Conservation (phyloP, 2,329 filamentous ascomycete species). For the Claviceps sp. region DNA sequence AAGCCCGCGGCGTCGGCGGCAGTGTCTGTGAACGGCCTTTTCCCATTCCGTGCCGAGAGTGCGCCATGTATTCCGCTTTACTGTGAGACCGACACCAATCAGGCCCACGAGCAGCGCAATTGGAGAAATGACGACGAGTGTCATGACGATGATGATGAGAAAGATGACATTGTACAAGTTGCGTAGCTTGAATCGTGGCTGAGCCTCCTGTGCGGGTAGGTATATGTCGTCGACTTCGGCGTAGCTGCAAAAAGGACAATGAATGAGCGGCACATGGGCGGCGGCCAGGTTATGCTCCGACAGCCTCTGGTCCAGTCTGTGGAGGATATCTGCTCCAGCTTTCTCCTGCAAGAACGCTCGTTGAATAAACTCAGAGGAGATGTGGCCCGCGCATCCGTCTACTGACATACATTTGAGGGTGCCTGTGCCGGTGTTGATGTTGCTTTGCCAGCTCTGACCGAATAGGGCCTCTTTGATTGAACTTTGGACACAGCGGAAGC, state of each 20-base stretch:
- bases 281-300: constrained; percentile 63
- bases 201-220: constrained; percentile 39
- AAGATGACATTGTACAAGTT: constrained; percentile 35
- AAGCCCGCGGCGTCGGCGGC: constrained; percentile 56
- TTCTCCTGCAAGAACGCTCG: constrained; percentile 58
- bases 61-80: constrained; percentile 27
- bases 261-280: constrained; percentile 60
- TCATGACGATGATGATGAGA: constrained; percentile 36
- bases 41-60: constrained; percentile 35
- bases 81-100: constrained; percentile 29
- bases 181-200: constrained; percentile 42
- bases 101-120: constrained; percentile 35
- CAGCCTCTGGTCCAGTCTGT: constrained; percentile 65
- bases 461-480: constrained; percentile 80
- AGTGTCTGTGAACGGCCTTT: constrained; percentile 51
- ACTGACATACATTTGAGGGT: constrained; percentile 78
- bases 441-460: constrained; percentile 81
- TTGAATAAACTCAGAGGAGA: constrained; percentile 55
- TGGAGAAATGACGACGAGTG: constrained; percentile 43
- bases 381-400: constrained; percentile 60
- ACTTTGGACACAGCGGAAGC: constrained; percentile 69
- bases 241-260: constrained; percentile 85
- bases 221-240: constrained; percentile 76
- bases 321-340: constrained; percentile 57
- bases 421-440: constrained; percentile 56